phyloP scores from a whole-genome alignment of 2,329 filamentous ascomycete species.

The Hymenoscyphus fraxineus region DNA sequence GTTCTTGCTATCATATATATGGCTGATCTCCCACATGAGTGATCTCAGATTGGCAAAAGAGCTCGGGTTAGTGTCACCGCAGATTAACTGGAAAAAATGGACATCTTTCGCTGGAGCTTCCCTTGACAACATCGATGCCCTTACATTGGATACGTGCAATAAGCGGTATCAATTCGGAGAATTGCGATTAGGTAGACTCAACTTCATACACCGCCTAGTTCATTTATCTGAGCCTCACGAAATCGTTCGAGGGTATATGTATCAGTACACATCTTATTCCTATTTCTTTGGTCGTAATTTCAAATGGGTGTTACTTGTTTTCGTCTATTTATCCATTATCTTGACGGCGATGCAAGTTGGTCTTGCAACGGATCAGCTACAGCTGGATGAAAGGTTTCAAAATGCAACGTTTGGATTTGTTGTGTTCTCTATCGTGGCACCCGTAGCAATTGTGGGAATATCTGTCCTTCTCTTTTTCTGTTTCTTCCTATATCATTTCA shows the following conservation, averaged over 20 bases:
- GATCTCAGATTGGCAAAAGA: background rate
- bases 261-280: background rate
- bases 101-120: background rate
- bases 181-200: conserved; percentile 34
- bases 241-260: background rate
- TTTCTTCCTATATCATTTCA: background rate
- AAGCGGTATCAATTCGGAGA: conserved; percentile 35
- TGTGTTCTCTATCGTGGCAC: conserved; percentile 44
- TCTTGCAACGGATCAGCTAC: conserved; percentile 37
- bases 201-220: conserved; percentile 21
- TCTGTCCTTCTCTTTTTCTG: background rate
- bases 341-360: conserved; percentile 50
- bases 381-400: conserved; percentile 39
- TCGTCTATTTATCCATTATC: conserved; percentile 33
- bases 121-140: conserved; percentile 16
- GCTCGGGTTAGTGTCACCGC: background rate
- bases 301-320: background rate
- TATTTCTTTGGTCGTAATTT: background rate
- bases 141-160: conserved; percentile 25
- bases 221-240: background rate
- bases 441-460: conserved; percentile 17
- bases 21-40: background rate
- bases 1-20: background rate
- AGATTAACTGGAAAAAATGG: background rate
- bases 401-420: conserved; percentile 45